Evolutionary conservation across 1,284 basidiomycete genomes (phyloP), one percentile per base, ranked within the genome.

Genomic region (Fomitiporia mediterranea): DNA sequence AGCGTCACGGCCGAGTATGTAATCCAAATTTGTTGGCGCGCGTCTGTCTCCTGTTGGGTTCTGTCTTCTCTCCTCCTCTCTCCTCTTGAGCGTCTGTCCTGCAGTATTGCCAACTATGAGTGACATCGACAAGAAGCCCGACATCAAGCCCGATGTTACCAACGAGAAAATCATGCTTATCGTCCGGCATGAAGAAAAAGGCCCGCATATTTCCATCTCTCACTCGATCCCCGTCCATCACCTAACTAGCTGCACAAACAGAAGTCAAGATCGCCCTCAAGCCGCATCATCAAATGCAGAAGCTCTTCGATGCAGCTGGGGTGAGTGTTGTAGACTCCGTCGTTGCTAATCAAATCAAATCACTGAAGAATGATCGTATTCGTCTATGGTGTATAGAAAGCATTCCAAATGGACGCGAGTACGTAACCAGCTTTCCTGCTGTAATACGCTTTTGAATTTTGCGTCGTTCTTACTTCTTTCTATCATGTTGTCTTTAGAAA

Each of bases 241-340:
- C n/a, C n/a, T n/a, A n/a, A n/a, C n/a, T n/a, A n/a, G 6, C 25
- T 27, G 11, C 37, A n/a, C 44, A n/a, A 5, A n/a, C 32, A 55
- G 57, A 44, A 23, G 38, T 58, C 28, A 58, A 55, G 23, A 43
- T 58, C 30, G 38, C 52, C 11, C n/a, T 58, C 7, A 58, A 58
- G 35, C 9, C 34, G 9, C 17, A 34, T 23, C 57, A 58, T 21
- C 21, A n/a, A 19, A 50, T 58, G 44, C 35, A 43, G 17, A 54
- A 55, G 32, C 21, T 58, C 6, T 55, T 58, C n/a, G 53, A 55
- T 3, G 57, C 57, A 4, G 53, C 57, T 15, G 57, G 43, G 8
- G 57, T 58, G 32, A 9, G 52, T 55, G 11, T 15, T 34, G 25
- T 6, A 25, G 7, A 8, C 6, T 15, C 1, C 35, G n/a, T n/a